phyloP scores from a whole-genome alignment of 352 stramenopile genomes.

The Pythium oligandrum region DNA sequence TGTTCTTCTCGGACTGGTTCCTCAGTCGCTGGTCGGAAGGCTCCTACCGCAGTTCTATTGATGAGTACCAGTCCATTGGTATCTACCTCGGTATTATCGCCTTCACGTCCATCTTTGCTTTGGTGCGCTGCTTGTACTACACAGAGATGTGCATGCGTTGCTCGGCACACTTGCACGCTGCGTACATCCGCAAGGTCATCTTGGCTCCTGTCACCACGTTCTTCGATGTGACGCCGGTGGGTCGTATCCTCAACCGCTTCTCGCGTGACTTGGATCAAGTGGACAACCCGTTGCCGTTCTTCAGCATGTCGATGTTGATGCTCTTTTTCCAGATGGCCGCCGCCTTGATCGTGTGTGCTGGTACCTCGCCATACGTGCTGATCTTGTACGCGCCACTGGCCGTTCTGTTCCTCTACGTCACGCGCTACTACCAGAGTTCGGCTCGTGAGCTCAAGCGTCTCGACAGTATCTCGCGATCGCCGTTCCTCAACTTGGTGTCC shows the following conservation, averaged over 20 bases:
- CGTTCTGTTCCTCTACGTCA: constrained; percentile 6
- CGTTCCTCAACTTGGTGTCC: constrained; percentile 85
- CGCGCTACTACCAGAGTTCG: constrained; percentile 67
- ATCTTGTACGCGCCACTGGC: constrained; percentile 30
- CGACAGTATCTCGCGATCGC: constrained; percentile 71
- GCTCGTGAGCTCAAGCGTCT: constrained; percentile 84
- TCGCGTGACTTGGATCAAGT: constrained; percentile 23
- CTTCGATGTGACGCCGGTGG: too few species aligned
- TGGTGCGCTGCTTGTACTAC: neutral
- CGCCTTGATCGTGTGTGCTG: constrained; percentile 33
- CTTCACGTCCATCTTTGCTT: neutral
- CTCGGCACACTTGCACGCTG: constrained; percentile 4
- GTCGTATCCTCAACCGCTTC: too few species aligned
- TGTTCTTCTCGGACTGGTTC: too few species aligned
- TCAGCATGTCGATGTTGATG: constrained; percentile 4
- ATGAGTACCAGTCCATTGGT: neutral
- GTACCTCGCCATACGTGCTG: constrained; percentile 18
- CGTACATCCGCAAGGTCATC: constrained; percentile 9
- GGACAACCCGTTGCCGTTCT: constrained; percentile 12
- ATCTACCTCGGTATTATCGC: neutral
- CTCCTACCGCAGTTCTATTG: too few species aligned
- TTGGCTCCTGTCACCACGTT: constrained; percentile 10
- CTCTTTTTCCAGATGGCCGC: constrained; percentile 1
- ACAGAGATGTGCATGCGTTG: constrained; percentile 4
- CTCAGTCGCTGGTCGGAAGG: too few species aligned